Evolutionary conservation across 2,329 filamentous ascomycete genomes (phyloP).

Genomic region (Fusarium sp.): DNA sequence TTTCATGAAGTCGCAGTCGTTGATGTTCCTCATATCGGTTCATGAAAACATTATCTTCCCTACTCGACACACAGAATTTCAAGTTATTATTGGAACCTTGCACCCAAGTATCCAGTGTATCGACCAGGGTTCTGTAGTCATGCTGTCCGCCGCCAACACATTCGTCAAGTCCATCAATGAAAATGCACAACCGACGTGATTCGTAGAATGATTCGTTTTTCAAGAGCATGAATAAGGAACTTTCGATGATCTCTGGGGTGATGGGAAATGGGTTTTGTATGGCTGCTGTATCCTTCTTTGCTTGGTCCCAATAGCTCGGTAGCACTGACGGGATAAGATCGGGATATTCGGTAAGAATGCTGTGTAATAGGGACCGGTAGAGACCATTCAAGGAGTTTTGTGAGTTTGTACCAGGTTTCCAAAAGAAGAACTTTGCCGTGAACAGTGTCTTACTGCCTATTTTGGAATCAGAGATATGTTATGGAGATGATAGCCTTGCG

Average conservation of each 20-base stretch:
- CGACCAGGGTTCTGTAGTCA: not conserved
- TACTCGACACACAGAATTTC: not conserved
- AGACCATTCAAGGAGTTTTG: not conserved
- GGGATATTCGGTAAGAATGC: accelerated
- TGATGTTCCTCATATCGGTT: accelerated
- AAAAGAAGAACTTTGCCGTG: not conserved
- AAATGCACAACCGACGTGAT: not conserved
- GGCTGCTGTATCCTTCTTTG: accelerated
- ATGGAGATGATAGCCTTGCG: not conserved
- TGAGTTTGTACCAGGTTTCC: not conserved
- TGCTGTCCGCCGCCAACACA: not conserved
- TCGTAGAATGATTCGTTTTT: accelerated
- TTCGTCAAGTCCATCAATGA: not conserved
- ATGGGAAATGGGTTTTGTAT: accelerated
- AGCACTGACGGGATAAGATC: not conserved
- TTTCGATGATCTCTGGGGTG: accelerated
- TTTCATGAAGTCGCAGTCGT: not conserved
- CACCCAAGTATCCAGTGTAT: not conserved
- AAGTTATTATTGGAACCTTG: accelerated
- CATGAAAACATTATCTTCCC: not conserved
- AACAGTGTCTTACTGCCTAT: not conserved
- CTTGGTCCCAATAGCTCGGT: accelerated
- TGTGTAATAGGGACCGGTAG: accelerated
- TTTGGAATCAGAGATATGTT: accelerated
- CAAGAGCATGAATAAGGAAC: accelerated